Evolutionary conservation across 2,329 filamentous ascomycete species (phyloP), one percentile per base, ranked within the genome.

Genomic region (Hypoxylon sp.): DNA sequence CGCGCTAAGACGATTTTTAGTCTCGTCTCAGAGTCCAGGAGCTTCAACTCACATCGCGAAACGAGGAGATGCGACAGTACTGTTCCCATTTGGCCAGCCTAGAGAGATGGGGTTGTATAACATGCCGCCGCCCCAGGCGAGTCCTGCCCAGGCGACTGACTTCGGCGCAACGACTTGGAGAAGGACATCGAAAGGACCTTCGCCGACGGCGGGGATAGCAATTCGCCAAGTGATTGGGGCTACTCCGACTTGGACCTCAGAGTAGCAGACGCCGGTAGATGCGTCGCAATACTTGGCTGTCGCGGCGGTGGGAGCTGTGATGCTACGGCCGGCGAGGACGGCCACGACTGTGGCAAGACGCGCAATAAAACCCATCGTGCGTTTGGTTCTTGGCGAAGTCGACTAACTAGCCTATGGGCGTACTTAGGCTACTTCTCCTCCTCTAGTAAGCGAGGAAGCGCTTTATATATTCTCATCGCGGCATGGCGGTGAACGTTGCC

Each of bases 91-190:
- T 4, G 71, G 62, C 73, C 73, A 75, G 7, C 63, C 70, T 5
- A 75, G 30, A 1, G 70, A 67, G 25, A 75, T 69, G 2, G 73
- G 71, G 51, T 74, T 75, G 37, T 72, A 71, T 11, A 67, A 21
- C 73, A 75, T 75, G 27, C 71, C 69, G 12, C 73, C 73, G 45
- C 73, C 73, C 73, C 71, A 74, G 25, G 72, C 73, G 11, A 75
- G 30, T 3, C 71, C 73, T 1, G 73, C 70, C 73, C 73, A 75
- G 14, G 71, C 73, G 27, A 69, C 71, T 5, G 60, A 37, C 46
- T 70, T 71, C 3, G 73, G 73, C 25, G 73, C 73, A n/a, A 72
- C 70, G 1, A 75, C 51, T 62, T 75, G 73, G 23, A 75, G 58
- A 1, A 75, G 70, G 19, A 74, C 51, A 30, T 75, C 73, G 39